These are phyloP conservation scores for Verticillium dahliae DNA, from an alignment of 2,329 filamentous ascomycete genomes.

Conservation along the genomic window DNA sequence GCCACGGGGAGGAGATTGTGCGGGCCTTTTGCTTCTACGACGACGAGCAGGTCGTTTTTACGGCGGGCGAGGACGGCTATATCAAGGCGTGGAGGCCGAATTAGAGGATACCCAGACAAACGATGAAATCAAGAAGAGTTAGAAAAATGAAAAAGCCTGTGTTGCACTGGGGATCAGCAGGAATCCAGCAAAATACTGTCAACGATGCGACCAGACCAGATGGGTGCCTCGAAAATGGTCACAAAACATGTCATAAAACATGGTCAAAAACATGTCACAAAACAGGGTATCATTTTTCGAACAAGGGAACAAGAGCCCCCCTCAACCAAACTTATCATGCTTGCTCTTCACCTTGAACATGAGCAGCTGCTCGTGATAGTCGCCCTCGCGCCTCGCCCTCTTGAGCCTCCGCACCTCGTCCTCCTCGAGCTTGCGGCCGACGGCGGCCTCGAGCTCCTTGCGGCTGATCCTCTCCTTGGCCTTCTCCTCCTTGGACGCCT, in stretches of 20 bases:
- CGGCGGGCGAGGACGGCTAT: conserved; percentile 51
- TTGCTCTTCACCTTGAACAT: conserved; percentile 88
- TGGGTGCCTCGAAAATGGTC: no score
- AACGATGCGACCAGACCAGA: neutral
- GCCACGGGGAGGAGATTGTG: conserved; percentile 58
- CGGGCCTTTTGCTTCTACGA: conserved; percentile 59
- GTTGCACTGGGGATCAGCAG: no score
- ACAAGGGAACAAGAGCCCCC: neutral
- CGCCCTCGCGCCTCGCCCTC: conserved; percentile 74
- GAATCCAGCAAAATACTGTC: neutral
- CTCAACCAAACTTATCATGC: conserved; percentile 70
- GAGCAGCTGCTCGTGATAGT: conserved; percentile 81
- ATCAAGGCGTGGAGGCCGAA: conserved; percentile 48
- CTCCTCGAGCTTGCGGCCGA: conserved; percentile 70
- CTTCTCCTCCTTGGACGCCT: conserved; percentile 75
- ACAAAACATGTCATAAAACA: no score
- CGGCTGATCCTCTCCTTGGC: conserved; percentile 78
- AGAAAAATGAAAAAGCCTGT: no score
- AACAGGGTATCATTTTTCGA: neutral
- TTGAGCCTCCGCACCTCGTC: conserved; percentile 82
- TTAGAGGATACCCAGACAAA: neutral
- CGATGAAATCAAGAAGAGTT: neutral
- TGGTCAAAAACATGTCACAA: neutral
- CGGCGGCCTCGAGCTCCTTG: conserved; percentile 76
- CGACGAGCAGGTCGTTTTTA: conserved; percentile 51